Conservation (phyloP, 352 stramenopile genomes). For the Globisporangium parvum region DNA sequence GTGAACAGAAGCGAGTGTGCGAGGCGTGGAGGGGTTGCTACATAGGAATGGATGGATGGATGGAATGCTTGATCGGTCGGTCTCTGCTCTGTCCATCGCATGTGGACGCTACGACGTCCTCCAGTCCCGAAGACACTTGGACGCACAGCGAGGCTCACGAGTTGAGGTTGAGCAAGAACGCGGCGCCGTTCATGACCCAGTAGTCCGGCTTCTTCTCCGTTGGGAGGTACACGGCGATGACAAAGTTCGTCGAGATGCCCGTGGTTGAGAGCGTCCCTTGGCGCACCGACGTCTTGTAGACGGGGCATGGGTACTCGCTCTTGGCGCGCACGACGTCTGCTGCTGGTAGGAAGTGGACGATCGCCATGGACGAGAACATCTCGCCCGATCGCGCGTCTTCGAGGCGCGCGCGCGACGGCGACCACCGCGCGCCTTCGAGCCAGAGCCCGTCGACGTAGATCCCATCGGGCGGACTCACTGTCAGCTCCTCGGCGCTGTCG, state of each 20-base stretch:
- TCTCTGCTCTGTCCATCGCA: too few relatives aligned
- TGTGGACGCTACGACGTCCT: too few relatives aligned
- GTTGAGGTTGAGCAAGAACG: slow-evolving; percentile 91
- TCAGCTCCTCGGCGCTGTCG: slow-evolving; percentile 46
- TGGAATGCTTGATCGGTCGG: too few relatives aligned
- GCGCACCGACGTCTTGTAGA: slow-evolving; percentile 93
- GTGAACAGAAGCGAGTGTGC: too few relatives aligned
- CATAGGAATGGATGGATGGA: too few relatives aligned
- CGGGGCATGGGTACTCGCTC: slow-evolving; percentile 85
- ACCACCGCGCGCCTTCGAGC: slow-evolving; percentile 87
- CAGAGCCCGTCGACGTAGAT: slow-evolving; percentile 90
- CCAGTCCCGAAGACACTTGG: too few relatives aligned
- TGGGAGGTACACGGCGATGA: slow-evolving; percentile 89
- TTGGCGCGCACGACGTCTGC: slow-evolving; percentile 60
- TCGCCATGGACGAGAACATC: slow-evolving; percentile 89
- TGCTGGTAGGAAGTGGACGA: slow-evolving; percentile 89
- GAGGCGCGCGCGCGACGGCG: slow-evolving; percentile 51
- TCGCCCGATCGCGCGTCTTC: slow-evolving; percentile 85
- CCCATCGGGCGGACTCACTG: slow-evolving; percentile 76
- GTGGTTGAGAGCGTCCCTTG: slow-evolving; percentile 91
- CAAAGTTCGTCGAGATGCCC: slow-evolving; percentile 93
- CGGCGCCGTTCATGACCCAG: slow-evolving; percentile 91
- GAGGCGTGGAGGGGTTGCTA: too few relatives aligned
- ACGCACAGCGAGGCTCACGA: slow-evolving; percentile 25
- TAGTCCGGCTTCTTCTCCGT: slow-evolving; percentile 78